Evolutionary conservation across 2,329 filamentous ascomycete genomes (phyloP).

Genomic region (Colletotrichum ledebouriae): DNA sequence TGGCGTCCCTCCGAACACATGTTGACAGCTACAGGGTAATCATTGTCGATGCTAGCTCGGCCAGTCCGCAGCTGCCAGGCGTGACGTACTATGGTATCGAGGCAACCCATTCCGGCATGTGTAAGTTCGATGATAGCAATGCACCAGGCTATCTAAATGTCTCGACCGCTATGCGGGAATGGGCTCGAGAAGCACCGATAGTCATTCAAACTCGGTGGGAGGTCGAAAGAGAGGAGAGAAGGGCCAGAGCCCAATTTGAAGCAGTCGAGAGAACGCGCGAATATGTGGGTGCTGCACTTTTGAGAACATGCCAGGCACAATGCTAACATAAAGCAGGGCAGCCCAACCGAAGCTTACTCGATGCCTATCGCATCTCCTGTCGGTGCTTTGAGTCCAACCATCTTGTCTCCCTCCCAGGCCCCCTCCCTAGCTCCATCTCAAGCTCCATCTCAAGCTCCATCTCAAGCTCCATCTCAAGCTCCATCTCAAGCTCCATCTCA

Average conservation of each 20-base stretch:
- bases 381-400: neutral
- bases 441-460: neutral
- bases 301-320: neutral
- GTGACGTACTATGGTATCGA: slow-evolving; percentile 82
- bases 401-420: neutral
- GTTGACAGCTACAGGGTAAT: slow-evolving; percentile 55
- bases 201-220: slow-evolving; percentile 71
- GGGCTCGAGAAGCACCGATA: slow-evolving; percentile 66
- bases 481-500: too few relatives aligned
- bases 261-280: slow-evolving; percentile 58
- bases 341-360: neutral
- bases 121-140: slow-evolving; percentile 75
- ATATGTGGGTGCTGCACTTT: neutral
- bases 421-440: too few relatives aligned
- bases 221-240: slow-evolving; percentile 68
- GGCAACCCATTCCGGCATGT: slow-evolving; percentile 78
- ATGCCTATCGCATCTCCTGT: neutral
- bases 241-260: slow-evolving; percentile 58
- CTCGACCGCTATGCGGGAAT: slow-evolving; percentile 63
- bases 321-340: neutral
- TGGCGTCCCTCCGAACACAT: neutral
- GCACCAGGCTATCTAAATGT: slow-evolving; percentile 74
- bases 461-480: neutral
- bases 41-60: slow-evolving; percentile 78
- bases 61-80: slow-evolving; percentile 76